phyloP scores from a whole-genome alignment of 2,329 filamentous ascomycete species.

The Elsinoe fawcettii region DNA sequence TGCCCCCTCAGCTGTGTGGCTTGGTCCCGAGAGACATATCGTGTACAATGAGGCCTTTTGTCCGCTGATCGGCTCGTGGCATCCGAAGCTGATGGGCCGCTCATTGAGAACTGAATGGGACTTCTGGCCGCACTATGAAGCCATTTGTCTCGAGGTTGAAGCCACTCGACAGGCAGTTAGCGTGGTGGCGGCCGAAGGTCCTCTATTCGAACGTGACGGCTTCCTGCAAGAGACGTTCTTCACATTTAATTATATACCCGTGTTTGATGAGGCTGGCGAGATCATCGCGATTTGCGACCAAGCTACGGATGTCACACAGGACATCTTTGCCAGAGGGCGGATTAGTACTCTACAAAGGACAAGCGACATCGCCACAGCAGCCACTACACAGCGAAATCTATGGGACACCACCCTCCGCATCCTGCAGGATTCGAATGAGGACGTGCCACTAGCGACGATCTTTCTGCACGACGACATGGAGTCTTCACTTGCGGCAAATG shows the following conservation, averaged over 20 bases:
- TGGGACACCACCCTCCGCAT: background rate
- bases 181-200: conserved; percentile 13
- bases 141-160: conserved; percentile 16
- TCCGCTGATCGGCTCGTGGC: conserved; percentile 3
- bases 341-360: conserved; percentile 11
- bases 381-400: background rate
- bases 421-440: background rate
- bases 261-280: conserved; percentile 13
- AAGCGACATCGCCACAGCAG: conserved; percentile 1
- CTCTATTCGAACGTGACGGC: conserved; percentile 16
- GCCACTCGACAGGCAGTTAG: conserved; percentile 9
- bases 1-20: background rate
- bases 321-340: conserved; percentile 17
- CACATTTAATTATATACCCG: conserved; percentile 17
- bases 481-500: background rate
- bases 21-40: conserved; percentile 8
- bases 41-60: conserved; percentile 18
- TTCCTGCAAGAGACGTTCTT: conserved; percentile 18
- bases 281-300: conserved; percentile 18
- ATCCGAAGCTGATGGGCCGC: conserved; percentile 15
- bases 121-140: conserved; percentile 14
- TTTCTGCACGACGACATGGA: background rate
- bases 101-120: conserved; percentile 15
- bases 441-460: conserved; percentile 2
- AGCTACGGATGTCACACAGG: conserved; percentile 16